Percentiles rank a stretch among this genome's conserved stretches.
phyloP scores from a whole-genome alignment of 2,329 filamentous ascomycete genomes.

The Penicillium occitanis region DNA sequence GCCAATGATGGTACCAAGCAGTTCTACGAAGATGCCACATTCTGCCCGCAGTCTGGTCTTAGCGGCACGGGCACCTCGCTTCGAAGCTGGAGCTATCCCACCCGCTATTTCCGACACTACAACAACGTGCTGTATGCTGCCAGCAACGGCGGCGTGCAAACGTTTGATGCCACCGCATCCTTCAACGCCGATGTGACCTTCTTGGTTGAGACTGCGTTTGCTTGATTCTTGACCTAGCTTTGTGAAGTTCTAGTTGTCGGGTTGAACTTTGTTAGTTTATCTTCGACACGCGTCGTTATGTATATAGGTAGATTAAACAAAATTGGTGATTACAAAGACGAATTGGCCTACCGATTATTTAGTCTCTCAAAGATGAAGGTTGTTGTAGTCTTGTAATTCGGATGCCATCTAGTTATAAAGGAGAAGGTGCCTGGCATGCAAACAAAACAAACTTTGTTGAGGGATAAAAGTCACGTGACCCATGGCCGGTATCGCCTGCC shows the following conservation, averaged over 20 bases:
- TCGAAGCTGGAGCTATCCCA: conserved; percentile 19
- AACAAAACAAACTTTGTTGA: background rate
- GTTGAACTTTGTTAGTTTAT: too few relatives aligned
- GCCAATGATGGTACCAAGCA: conserved; percentile 19
- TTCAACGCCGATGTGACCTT: conserved; percentile 18
- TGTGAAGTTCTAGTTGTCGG: background rate
- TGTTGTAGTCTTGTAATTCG: background rate
- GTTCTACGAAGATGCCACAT: conserved; percentile 20
- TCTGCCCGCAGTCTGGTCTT: conserved; percentile 15
- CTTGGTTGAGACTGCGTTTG: conserved; percentile 8
- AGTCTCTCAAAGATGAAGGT: background rate
- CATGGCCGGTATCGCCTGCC: background rate
- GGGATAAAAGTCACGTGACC: background rate
- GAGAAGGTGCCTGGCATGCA: background rate
- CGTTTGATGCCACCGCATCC: conserved; percentile 8
- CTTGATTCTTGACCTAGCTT: conserved; percentile 5
- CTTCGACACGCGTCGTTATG: background rate
- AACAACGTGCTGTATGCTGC: conserved; percentile 14
- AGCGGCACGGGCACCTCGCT: conserved; percentile 16
- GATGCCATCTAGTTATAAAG: too few relatives aligned
- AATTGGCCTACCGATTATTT: background rate
- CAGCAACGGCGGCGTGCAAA: conserved; percentile 16
- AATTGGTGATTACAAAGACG: background rate
- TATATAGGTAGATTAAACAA: background rate
- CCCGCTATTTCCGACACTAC: conserved; percentile 20